Evolutionary conservation across 1,139 yeast genomes (phyloP).

Genomic region (Ogataea hybrid): DNA sequence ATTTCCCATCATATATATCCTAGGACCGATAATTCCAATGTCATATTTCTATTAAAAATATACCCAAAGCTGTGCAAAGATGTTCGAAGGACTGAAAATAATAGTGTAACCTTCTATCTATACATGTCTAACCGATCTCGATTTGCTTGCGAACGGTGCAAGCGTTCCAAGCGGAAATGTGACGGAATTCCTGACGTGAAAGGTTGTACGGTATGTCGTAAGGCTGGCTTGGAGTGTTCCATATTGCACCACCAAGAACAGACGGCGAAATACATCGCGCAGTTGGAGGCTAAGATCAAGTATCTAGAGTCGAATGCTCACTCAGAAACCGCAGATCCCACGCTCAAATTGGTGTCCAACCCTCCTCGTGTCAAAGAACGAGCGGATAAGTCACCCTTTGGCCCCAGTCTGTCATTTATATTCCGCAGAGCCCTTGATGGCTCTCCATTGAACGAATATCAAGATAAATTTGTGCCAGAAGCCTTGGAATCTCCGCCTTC

Average conservation of each 20-base stretch:
- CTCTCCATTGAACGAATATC: slow-evolving; percentile 7
- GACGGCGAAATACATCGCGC: slow-evolving; percentile 10
- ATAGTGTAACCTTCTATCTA: neutral
- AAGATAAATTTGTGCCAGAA: slow-evolving; percentile 3
- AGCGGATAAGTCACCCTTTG: neutral
- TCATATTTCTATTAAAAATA: neutral
- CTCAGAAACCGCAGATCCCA: neutral
- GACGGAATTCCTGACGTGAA: slow-evolving; percentile 20
- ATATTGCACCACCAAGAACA: slow-evolving; percentile 10
- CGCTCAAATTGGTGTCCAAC: neutral
- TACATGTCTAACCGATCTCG: slow-evolving; percentile 12
- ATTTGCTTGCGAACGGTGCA: slow-evolving; percentile 21
- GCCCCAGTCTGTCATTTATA: slow-evolving; percentile 10
- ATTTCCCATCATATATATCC: slow-evolving; percentile 3
- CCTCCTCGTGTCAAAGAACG: neutral
- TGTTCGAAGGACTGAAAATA: neutral
- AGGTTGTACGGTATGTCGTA: slow-evolving; percentile 13
- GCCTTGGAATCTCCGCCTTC: neutral
- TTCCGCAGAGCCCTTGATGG: slow-evolving; percentile 9
- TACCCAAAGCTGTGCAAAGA: slow-evolving; percentile 3
- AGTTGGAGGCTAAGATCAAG: slow-evolving; percentile 15
- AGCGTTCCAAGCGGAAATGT: slow-evolving; percentile 18
- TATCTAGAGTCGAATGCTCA: slow-evolving; percentile 9
- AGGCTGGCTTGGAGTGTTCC: slow-evolving; percentile 15
- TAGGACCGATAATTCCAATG: slow-evolving; percentile 14